Base-by-base conservation (phyloP, 257 asterid genomes). In the Misopates orontium region DNA sequence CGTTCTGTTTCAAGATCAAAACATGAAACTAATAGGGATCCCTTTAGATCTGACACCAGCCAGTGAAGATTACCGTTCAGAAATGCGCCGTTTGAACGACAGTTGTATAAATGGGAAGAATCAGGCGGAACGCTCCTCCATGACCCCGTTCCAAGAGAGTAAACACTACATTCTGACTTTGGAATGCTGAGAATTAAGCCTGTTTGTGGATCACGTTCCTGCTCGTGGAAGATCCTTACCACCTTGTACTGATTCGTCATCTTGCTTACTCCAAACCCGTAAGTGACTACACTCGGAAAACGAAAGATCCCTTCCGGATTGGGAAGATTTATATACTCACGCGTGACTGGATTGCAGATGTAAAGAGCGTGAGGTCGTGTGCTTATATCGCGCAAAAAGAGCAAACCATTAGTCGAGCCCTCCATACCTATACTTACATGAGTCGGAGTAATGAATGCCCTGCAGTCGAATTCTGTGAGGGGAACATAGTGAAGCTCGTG, bases 201-300 rank as follows among this genome's bases (percentile, higher is more conserved):
- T 0, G 59, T 23, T 0, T 18, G 32, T 1, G 66, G 55, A 14
- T 52, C 70, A 4, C 8, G 41, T 36, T 4, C 48, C 17, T 28
- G 23, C 1, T 70, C 68, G 13, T 73, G 75, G 16, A 32, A 67
- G 36, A 67, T 25, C 21, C 71, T 17, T 0, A 80, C 70, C 20
- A 80, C 70, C 42, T 60, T 60, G 53, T 60, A 60, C 7, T 19
- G 53, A 13, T 50, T 32, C 20, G 20, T 71, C 5, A 4, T 12
- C 32, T 56, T 53, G 69, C 82, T 78, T 18, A 31, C 63, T 6
- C 91, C 88, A 10, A 85, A 78, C 47, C 91, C 91, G 9, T 74
- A 76, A 0, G 67, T 64, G 22, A 49, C 70, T 20, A 7, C 17
- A 17, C 49, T 49, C 16, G 74, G 79, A 55, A 50, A 68, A 0